Base-by-base conservation (phyloP, 73 alveolate genomes). In the Uronychia binucleata region DNA sequence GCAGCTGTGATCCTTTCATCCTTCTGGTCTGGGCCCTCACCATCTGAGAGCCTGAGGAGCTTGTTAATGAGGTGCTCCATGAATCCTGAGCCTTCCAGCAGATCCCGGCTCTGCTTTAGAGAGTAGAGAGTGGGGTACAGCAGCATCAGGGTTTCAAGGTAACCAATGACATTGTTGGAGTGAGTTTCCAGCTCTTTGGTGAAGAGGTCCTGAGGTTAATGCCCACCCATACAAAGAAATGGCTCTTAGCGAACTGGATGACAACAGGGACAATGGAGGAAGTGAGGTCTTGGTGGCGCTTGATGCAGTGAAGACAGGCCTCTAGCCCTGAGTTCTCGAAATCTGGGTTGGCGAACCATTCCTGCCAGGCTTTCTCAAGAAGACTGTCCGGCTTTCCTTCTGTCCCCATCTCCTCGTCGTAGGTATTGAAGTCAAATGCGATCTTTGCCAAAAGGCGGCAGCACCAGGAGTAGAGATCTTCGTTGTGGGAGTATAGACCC, bases 321-420 rank as follows among this genome's bases (percentile, higher is more conserved):
- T 93, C 95, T 67, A 94, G 92, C 26, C 98, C 98, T 30, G 97
- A 96, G 79, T 86, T 89, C 59, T 95, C 92, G n/a, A 92, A 60
- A 19, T 46, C 67, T 11, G 67, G 19, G 67, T 46, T 46, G 33
- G 87, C 79, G 34, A 94, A 94, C 98, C 98, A 94, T n/a, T n/a
- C n/a, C 67, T 11, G 5, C 67, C 67, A 46, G 67, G n/a, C 67
- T 46, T 46, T 46, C 19, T 46, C 67, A 11, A 46, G 67, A 46
- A 46, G 67, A 46, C 67, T 46, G 19, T 46, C 67, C 5, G 67
- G 67, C 67, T 46, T 46, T 19, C 95, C 98, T 28, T 84, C 86
- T 30, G 78, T 30, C 57, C 74, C 85, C 84, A 88, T 67, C 32
- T 88, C 92, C 82, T 79, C 81, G 32, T 91, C 94, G 25, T 8